These are phyloP conservation scores for Sarcomyxa edulis DNA, from an alignment of 768 basidiomycete genomes.

Conservation along the genomic window DNA sequence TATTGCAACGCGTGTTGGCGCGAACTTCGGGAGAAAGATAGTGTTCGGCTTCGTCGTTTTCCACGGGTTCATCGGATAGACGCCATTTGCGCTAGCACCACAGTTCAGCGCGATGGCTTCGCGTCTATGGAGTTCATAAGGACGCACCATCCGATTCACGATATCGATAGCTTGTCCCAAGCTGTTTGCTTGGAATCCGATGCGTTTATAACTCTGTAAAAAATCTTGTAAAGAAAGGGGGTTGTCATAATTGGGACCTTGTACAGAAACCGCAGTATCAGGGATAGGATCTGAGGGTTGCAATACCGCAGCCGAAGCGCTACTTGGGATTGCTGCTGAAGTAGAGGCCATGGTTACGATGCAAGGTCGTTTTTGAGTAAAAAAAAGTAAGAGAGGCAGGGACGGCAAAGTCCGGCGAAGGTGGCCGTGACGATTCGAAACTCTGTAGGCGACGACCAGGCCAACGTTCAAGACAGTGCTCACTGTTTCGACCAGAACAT, in stretches of 20 bases:
- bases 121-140: neutral
- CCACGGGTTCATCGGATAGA: constrained; percentile 76
- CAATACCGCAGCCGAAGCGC: constrained; percentile 72
- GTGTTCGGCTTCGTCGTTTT: constrained; percentile 66
- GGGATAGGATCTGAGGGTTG: constrained; percentile 71
- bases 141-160: constrained; percentile 84
- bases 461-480: neutral
- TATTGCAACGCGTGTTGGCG: constrained; percentile 69
- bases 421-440: no score
- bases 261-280: constrained; percentile 59
- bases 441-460: neutral
- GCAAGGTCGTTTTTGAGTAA: neutral
- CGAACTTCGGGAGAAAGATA: constrained; percentile 54
- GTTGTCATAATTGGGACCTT: constrained; percentile 86
- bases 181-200: constrained; percentile 97
- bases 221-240: constrained; percentile 61
- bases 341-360: constrained; percentile 7
- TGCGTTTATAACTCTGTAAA: constrained; percentile 75
- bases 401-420: neutral
- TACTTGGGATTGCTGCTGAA: constrained; percentile 36
- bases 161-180: constrained; percentile 84
- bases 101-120: neutral
- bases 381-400: neutral
- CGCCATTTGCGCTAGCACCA: constrained; percentile 74
- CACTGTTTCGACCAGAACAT: no score